Base-by-base conservation (phyloP, 768 basidiomycete genomes). In the Termitomyces eurrhizus region DNA sequence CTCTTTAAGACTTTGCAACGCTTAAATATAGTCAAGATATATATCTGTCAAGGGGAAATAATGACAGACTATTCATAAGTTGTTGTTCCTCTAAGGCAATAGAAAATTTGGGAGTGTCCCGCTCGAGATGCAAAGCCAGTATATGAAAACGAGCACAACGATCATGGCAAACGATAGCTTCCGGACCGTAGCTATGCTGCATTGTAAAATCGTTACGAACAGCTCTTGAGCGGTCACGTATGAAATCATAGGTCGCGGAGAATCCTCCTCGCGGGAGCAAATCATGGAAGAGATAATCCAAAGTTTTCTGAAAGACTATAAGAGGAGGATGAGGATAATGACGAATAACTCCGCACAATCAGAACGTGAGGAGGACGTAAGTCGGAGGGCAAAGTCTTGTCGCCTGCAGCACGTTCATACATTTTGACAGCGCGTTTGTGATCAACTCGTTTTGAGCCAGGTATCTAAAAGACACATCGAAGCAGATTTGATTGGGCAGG, bases 61-160 rank as follows among this genome's bases (percentile, higher is more conserved):
- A 41, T 2, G 1, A 78, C 92, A 64, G 65, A 97, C 94, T 89
- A 69, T 95, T 93, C 85, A 92, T 92, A 42, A 95, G 79, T 65
- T 95, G 92, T 69, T 95, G 92, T 59, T 93, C 87, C 70, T 96
- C 94, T 72, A 94, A 70, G 16, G 82, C 76, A 65, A 87, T 71
- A 35, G 85, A 84, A 69, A 92, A 89, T 3, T 77, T 78, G 1
- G 73, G 35, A 41, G 72, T 76, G 64, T 88, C 84, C 29, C 87
- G 83, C 70, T 86, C 72, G 50, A 80, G 69, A 62, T 94, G 92
- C 29, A 96, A 72, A 0, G 89, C 88, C 1, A 98, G 77, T 57
- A 98, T 92, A 71, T 98, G 96, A 67, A 92, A 98, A 41, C 96
- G 85, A 45, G 90, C 95, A 70, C 95, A 96, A 56, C 96, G 86